Percentiles rank a stretch among this genome's conserved stretches.
These are phyloP conservation scores for Paralagenidium karlingii DNA, from an alignment of 352 stramenopile species.

Conservation along the genomic window DNA sequence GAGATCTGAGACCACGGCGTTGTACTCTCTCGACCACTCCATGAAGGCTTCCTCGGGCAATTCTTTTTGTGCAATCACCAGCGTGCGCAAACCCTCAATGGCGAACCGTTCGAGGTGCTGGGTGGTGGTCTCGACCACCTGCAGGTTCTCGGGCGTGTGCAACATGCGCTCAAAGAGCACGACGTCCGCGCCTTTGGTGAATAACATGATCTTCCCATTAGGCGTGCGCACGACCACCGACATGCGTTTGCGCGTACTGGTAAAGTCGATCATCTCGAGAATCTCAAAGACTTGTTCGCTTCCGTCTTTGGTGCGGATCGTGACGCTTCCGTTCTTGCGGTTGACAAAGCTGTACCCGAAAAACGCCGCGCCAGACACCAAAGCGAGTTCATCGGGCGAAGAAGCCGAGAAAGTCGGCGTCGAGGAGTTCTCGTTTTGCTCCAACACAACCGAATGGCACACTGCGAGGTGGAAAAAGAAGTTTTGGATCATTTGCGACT, in stretches of 20 bases:
- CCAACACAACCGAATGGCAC: slow-evolving; percentile 76
- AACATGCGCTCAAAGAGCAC: slow-evolving; percentile 62
- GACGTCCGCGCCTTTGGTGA: slow-evolving; percentile 79
- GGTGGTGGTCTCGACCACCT: slow-evolving; percentile 38
- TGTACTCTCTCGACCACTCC: slow-evolving; percentile 67
- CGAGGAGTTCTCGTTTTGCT: slow-evolving; percentile 52
- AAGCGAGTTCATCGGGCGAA: slow-evolving; percentile 67
- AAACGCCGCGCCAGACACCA: slow-evolving; percentile 68
- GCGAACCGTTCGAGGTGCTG: slow-evolving; percentile 73
- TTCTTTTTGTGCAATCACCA: slow-evolving; percentile 81
- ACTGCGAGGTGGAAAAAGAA: slow-evolving; percentile 75
- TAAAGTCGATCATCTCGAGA: slow-evolving; percentile 97
- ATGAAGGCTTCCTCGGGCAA: slow-evolving; percentile 47
- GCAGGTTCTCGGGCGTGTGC: slow-evolving; percentile 15
- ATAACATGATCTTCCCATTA: slow-evolving; percentile 45
- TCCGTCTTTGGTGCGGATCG: slow-evolving; percentile 22
- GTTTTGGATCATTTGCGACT: slow-evolving; percentile 56
- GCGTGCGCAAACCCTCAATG: slow-evolving; percentile 74
- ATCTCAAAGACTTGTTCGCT: slow-evolving; percentile 46
- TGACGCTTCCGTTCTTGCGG: slow-evolving; percentile 46
- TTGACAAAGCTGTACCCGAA: slow-evolving; percentile 70
- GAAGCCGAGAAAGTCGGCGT: slow-evolving; percentile 66
- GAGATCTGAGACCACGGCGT: slow-evolving; percentile 54
- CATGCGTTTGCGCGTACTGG: slow-evolving; percentile 97
- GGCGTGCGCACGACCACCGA: slow-evolving; percentile 89